Base-by-base conservation (phyloP, 768 basidiomycete species). In the Inosperma sp. region DNA sequence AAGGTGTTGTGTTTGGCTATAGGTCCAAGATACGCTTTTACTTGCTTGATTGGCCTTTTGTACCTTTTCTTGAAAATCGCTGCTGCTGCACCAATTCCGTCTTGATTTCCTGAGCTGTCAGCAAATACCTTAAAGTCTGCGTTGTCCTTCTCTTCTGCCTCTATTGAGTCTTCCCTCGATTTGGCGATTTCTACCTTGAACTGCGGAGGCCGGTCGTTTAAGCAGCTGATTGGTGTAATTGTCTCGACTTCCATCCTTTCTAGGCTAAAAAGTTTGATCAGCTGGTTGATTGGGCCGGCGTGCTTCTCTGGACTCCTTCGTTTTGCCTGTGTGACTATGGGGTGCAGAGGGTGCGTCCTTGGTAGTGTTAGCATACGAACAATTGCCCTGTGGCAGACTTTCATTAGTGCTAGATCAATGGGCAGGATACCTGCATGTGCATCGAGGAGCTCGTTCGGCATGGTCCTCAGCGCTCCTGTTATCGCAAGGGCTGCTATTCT, bases 91-190 rank as follows among this genome's bases (percentile, higher is more conserved):
- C 43, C 29, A 0, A 44, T 17, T 4, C 14, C 3, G 3, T 21
- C 43, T 2, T 23, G 13, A 4, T 31, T 12, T n/a, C 43, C 43
- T 7, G 29, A 44, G 0, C 43, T 30, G 10, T 44, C 29, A 2
- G 43, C 14, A 2, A 21, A 44, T 0, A 44, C 12, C 4, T 21
- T 19, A 6, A 21, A 44, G 2, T 44, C 43, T 0, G 29, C 3
- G 4, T 19, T 21, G 26, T 31, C 29, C 1, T 14, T 21, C 7
- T 21, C 5, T 4, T 44, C 29, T 5, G 1, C 9, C 8, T 17
- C 17, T 3, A 44, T 44, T 4, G 29, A 19, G 2, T 31, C 29
- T 4, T 64, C 57, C 0, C 44, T 57, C 1, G 62, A 50, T 17
- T 2, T 8, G 22, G 6, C n/a, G 9, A 19, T 41, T 13, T 5